Base-by-base conservation (phyloP, 1,284 basidiomycete species). In the Rhodofomes roseus region DNA sequence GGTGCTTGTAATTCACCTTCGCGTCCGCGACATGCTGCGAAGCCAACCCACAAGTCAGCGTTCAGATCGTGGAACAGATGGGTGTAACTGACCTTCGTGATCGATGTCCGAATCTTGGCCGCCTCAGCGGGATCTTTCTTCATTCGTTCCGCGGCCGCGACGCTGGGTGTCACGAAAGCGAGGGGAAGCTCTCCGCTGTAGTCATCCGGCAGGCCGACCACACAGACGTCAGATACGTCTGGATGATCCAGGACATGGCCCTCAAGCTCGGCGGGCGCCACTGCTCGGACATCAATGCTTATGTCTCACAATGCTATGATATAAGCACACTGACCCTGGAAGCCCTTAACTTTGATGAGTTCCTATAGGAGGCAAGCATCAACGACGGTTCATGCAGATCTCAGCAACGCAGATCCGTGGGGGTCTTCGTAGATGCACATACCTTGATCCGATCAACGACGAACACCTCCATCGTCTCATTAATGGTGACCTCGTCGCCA, bases 141-240 rank as follows among this genome's bases (percentile, higher is more conserved):
- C 31, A 65, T 57, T 39, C 62, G 58, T 57, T 57, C 59, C 34
- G 41, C 51, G 46, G 67, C 65, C n/a, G 40, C 50, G 22, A 54
- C 53, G 55, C 59, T 65, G n/a, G 62, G 65, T 27, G 60, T 63
- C 56, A 66, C 59, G 58, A 66, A 68, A 55, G 67, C 67, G 39
- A 68, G 59, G 16, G 92, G 90, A 2, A 89, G 65, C 68, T 93
- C 91, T 31, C 91, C 90, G 50, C 81, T 86, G 65, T 84, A 88
- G 37, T 92, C 89, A 66, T 93, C 89, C 0, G 80, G 80, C 9
- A 92, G 71, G 1, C 88, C 83, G 16, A 93, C 85, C 11, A 94
- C 89, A 64, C 89, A 90, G 41, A 68, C 65, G 41, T 64, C 65
- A 18, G 77, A 76, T 4, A 92, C 84, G 64, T 86, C 87, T 0